Conservation (phyloP, 2,329 filamentous ascomycete genomes). For the Tolypocladium tundrense region DNA sequence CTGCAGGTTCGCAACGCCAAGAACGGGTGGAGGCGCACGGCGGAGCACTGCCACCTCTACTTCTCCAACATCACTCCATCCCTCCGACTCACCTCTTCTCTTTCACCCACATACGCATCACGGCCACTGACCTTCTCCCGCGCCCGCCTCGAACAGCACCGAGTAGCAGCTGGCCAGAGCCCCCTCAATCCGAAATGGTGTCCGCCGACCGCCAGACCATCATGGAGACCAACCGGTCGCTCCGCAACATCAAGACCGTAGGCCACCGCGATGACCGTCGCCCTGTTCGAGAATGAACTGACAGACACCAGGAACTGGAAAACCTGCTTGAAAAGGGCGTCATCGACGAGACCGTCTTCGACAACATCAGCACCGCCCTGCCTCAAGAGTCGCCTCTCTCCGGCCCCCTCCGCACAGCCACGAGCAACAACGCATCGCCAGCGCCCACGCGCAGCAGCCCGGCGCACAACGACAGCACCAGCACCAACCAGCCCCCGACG, state of each 20-base stretch:
- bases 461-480: constrained; percentile 14
- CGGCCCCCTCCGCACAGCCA: constrained; percentile 31
- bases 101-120: neutral
- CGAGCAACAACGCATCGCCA: constrained; percentile 20
- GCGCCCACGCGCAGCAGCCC: constrained; percentile 19
- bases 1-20: no score
- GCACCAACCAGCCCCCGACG: constrained; percentile 16
- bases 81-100: neutral
- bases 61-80: neutral
- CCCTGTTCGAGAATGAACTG: neutral
- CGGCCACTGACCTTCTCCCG: neutral
- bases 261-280: neutral
- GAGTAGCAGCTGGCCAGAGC: neutral
- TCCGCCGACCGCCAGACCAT: constrained; percentile 45
- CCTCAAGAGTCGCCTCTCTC: constrained; percentile 58
- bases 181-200: constrained; percentile 25
- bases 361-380: constrained; percentile 63
- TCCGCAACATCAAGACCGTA: constrained; percentile 79
- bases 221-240: constrained; percentile 70
- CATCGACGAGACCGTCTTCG: constrained; percentile 66
- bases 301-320: constrained; percentile 72
- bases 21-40: no score
- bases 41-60: neutral
- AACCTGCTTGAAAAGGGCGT: constrained; percentile 74
- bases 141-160: neutral